phyloP scores from a whole-genome alignment of 2,329 filamentous ascomycete genomes.

The Trichoderma sp. region DNA sequence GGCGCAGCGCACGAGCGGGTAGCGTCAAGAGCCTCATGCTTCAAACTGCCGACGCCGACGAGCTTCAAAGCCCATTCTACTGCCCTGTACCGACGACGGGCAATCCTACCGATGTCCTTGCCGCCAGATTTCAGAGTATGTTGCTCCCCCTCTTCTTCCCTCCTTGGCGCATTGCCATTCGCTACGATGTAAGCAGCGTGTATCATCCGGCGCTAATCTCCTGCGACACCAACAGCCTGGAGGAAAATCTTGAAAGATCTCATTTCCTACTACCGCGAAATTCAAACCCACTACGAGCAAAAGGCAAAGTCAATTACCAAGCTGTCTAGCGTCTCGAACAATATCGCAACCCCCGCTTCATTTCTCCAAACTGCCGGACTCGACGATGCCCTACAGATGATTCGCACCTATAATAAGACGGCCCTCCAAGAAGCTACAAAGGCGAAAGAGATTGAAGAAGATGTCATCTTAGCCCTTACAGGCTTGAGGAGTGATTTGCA shows the following conservation, averaged over 20 bases:
- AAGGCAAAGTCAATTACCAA: conserved; percentile 81
- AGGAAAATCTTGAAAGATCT: conserved; percentile 92
- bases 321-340: conserved; percentile 81
- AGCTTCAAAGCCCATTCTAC: conserved; percentile 81
- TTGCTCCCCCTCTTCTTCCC: conserved; percentile 16
- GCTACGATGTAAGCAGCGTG: not conserved
- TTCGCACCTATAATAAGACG: conserved; percentile 81
- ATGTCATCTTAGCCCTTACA: conserved; percentile 85
- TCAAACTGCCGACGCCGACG: conserved; percentile 69
- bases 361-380: conserved; percentile 84
- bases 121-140: conserved; percentile 85
- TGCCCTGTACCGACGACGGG: conserved; percentile 87
- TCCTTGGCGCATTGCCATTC: not conserved
- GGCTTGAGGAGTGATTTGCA: conserved; percentile 84
- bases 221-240: conserved; percentile 66
- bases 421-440: conserved; percentile 81
- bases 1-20: conserved; percentile 78
- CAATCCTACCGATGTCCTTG: conserved; percentile 83
- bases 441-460: conserved; percentile 84
- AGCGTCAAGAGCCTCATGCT: conserved; percentile 80
- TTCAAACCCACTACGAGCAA: conserved; percentile 85
- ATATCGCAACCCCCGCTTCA: conserved; percentile 69
- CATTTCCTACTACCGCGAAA: conserved; percentile 89
- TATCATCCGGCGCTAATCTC: conserved; percentile 6
- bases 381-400: conserved; percentile 78